Evolutionary conservation across 345 rosid genomes (phyloP).

Genomic region (Mercurialis annua): DNA sequence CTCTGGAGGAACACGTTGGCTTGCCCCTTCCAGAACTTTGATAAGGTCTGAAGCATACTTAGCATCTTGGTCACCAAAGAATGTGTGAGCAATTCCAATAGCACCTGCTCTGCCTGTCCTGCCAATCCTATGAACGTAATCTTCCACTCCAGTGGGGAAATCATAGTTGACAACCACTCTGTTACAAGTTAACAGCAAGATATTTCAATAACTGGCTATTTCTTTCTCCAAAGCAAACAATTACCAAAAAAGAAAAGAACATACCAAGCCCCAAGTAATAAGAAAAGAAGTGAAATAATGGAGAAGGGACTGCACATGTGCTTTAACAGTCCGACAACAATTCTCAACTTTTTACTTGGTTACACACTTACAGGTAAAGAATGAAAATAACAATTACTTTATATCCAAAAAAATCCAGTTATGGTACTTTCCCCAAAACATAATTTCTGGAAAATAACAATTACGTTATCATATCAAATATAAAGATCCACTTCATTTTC

Average conservation of each 20-base stretch:
- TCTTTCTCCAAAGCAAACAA: background rate
- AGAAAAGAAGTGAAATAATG: background rate
- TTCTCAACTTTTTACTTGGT: background rate
- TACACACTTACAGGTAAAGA: background rate
- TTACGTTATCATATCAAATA: too few species aligned
- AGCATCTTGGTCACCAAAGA: constrained; percentile 86
- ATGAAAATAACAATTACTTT: background rate
- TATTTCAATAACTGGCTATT: background rate
- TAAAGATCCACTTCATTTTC: too few species aligned
- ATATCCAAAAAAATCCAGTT: too few species aligned
- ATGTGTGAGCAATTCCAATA: constrained; percentile 82
- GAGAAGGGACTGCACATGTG: background rate
- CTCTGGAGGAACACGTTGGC: constrained; percentile 79
- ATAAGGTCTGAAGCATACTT: constrained; percentile 84
- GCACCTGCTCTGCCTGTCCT: constrained; percentile 99
- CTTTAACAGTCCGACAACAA: background rate
- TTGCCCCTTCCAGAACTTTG: constrained; percentile 89
- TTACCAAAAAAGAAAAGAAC: background rate
- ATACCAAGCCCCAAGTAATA: background rate
- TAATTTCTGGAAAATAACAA: background rate
- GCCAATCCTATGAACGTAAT: constrained; percentile 96
- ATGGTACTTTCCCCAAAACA: background rate
- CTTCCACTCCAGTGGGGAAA: constrained; percentile 96
- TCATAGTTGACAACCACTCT: constrained; percentile 96
- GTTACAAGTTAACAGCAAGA: constrained; percentile 15